phyloP scores from a whole-genome alignment of 2,329 filamentous ascomycete species.

The Fusarium sp. region DNA sequence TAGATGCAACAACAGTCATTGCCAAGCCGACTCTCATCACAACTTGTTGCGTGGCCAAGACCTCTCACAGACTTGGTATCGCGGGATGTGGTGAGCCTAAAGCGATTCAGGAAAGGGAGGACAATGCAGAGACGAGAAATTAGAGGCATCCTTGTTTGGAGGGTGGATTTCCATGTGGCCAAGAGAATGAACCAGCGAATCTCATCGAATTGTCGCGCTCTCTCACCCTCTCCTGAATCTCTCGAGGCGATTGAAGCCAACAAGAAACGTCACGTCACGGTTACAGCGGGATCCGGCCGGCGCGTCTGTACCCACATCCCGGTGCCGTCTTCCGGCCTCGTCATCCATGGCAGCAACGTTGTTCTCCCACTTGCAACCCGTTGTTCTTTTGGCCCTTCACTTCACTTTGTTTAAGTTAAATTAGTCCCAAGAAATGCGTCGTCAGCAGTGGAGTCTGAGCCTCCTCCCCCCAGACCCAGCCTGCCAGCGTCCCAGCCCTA shows the following conservation, averaged over 20 bases:
- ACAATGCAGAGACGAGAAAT: neutral
- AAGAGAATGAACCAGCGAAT: neutral
- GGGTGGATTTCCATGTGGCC: constrained; percentile 16
- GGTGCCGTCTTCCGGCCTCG: constrained; percentile 34
- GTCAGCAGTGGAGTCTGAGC: constrained; percentile 33
- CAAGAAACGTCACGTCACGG: constrained; percentile 9
- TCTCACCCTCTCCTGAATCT: constrained; percentile 1
- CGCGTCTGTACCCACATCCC: constrained; percentile 29
- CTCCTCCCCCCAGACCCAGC: neutral
- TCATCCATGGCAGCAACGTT: constrained; percentile 6
- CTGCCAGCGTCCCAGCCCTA: too few species aligned
- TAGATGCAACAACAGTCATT: neutral
- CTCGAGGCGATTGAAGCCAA: neutral
- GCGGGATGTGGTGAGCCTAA: constrained; percentile 14
- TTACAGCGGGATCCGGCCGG: constrained; percentile 4
- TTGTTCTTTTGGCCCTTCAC: neutral
- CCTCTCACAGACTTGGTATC: constrained; percentile 15
- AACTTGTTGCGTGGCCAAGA: constrained; percentile 27
- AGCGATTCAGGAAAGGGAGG: neutral
- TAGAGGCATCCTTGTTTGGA: constrained; percentile 4
- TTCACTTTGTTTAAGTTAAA: constrained; percentile 10
- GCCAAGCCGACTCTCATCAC: constrained; percentile 22
- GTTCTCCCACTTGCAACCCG: neutral
- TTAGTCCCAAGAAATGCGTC: constrained; percentile 29
- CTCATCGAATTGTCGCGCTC: neutral